These are phyloP conservation scores for Piromyces sp. DNA, from an alignment of 192 early-diverging fungal species.

Conservation along the genomic window DNA sequence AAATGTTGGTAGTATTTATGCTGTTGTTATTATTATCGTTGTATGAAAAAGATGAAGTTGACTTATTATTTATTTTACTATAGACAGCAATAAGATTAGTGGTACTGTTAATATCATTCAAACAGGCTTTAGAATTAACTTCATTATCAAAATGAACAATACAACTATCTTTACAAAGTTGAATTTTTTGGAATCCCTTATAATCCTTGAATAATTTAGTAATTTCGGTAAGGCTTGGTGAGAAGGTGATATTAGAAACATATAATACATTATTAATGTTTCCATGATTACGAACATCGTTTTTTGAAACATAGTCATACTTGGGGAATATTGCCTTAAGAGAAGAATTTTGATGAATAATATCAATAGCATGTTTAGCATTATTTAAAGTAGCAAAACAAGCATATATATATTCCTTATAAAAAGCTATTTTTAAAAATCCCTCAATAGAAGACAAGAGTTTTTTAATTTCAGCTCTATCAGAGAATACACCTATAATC, in stretches of 20 bases:
- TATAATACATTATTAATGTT: slow-evolving; percentile 1
- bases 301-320: slow-evolving; percentile 4
- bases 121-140: background rate
- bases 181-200: slow-evolving; percentile 3
- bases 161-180: slow-evolving; percentile 5
- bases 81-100: slow-evolving; percentile 4
- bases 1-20: background rate
- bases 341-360: background rate
- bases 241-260: slow-evolving; percentile 1
- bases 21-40: background rate
- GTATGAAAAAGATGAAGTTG: background rate
- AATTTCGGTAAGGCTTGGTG: background rate
- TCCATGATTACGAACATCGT: background rate
- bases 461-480: background rate
- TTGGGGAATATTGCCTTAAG: slow-evolving; percentile 3
- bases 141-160: slow-evolving; percentile 1
- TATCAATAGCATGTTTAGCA: slow-evolving; percentile 1
- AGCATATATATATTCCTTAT: slow-evolving; percentile 5
- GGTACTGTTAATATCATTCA: slow-evolving; percentile 2
- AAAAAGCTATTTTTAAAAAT: background rate
- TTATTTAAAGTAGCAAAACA: slow-evolving; percentile 1
- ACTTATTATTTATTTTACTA: background rate
- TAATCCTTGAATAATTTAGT: slow-evolving; percentile 2
- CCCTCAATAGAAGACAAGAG: slow-evolving; percentile 1
- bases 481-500: background rate